A percentile compares a stretch with the other conserved stretches of the same genome.
phyloP scores from a whole-genome alignment of 805 yeast genomes.

The Alloascoidea africana region DNA sequence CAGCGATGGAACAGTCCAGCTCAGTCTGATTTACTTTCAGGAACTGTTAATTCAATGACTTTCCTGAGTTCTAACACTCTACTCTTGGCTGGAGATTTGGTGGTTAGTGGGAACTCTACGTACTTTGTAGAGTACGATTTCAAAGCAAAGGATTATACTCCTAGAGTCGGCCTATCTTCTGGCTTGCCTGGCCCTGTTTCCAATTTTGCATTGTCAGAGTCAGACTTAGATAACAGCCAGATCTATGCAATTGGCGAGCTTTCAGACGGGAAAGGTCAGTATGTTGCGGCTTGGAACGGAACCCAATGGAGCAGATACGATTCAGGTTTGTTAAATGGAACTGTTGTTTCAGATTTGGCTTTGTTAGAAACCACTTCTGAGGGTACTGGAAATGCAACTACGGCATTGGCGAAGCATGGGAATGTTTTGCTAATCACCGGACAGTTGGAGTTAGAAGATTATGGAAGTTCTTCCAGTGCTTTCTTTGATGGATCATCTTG shows the following conservation, averaged over 20 bases:
- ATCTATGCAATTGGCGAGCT: slow-evolving; percentile 17
- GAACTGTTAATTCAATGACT: slow-evolving; percentile 38
- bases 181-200: slow-evolving; percentile 19
- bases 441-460: too few relatives aligned
- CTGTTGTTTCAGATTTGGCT: too few relatives aligned
- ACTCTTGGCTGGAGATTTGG: slow-evolving; percentile 40
- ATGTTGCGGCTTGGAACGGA: too few relatives aligned
- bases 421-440: too few relatives aligned
- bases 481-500: too few relatives aligned
- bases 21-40: slow-evolving; percentile 22
- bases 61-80: slow-evolving; percentile 25
- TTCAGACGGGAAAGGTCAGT: too few relatives aligned
- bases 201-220: slow-evolving; percentile 23
- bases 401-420: too few relatives aligned
- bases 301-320: too few relatives aligned
- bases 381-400: too few relatives aligned
- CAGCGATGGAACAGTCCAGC: slow-evolving; percentile 37
- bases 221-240: slow-evolving; percentile 25
- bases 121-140: slow-evolving; percentile 44
- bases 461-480: too few relatives aligned
- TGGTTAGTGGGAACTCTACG: slow-evolving; percentile 19
- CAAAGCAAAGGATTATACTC: slow-evolving; percentile 15
- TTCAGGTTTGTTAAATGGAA: too few relatives aligned
- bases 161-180: slow-evolving; percentile 9
- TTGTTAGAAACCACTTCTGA: too few relatives aligned